Evolutionary conservation across 129 eudicot genomes (phyloP).

Genomic region (Ambrosia trifida): DNA sequence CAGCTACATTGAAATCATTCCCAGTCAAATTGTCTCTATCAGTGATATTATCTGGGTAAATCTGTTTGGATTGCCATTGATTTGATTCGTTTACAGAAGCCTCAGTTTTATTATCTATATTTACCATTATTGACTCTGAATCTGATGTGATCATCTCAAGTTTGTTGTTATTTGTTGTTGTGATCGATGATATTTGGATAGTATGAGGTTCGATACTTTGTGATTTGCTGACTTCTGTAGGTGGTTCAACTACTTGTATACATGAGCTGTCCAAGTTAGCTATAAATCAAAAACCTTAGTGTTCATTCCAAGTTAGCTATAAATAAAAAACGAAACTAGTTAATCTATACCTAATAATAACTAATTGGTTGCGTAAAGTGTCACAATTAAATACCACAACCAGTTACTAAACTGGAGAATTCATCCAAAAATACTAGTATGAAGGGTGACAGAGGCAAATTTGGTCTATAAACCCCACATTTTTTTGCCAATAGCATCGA

Average conservation of each 20-base stretch:
- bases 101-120: background rate
- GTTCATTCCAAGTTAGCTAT: too few relatives aligned
- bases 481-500: too few relatives aligned
- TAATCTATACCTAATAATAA: too few relatives aligned
- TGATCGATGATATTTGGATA: background rate
- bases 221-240: slow-evolving; percentile 1
- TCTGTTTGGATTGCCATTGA: background rate
- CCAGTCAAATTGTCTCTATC: background rate
- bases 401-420: too few relatives aligned
- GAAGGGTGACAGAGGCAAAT: too few relatives aligned
- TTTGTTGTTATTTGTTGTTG: background rate
- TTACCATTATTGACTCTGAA: slow-evolving; percentile 4
- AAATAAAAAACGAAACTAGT: too few relatives aligned
- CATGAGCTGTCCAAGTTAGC: background rate
- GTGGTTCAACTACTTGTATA: slow-evolving; percentile 1
- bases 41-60: background rate
- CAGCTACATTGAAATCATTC: background rate
- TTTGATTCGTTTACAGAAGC: background rate
- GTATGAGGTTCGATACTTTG: background rate
- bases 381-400: too few relatives aligned
- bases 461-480: too few relatives aligned
- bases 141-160: background rate
- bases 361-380: too few relatives aligned
- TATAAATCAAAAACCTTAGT: too few relatives aligned
- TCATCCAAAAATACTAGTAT: too few relatives aligned